Conservation (phyloP, 2,329 filamentous ascomycete genomes). For the Xylariaceae sp. region DNA sequence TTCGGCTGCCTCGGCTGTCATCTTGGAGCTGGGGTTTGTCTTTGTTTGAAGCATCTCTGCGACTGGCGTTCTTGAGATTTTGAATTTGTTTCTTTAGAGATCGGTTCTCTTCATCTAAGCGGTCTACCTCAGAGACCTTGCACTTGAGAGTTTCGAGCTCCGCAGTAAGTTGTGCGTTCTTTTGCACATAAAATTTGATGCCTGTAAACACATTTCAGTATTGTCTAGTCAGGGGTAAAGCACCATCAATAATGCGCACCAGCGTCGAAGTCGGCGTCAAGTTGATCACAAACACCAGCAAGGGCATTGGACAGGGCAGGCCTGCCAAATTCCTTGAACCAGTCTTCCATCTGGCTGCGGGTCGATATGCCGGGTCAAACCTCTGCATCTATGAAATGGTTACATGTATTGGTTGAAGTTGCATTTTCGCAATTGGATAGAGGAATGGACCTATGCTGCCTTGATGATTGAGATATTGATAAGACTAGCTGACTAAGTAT, state of each 20-base stretch:
- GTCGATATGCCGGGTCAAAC: background rate
- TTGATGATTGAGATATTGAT: too few species aligned
- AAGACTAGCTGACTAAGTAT: background rate
- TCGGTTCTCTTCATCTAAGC: conserved; percentile 47
- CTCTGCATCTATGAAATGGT: background rate
- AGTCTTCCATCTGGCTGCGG: conserved; percentile 31
- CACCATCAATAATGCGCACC: conserved; percentile 21
- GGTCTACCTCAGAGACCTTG: conserved; percentile 38
- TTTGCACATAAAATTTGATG: conserved; percentile 17
- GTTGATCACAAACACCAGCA: conserved; percentile 28
- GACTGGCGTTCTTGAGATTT: conserved; percentile 30
- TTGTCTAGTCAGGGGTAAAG: background rate
- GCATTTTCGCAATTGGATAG: background rate
- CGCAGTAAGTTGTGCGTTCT: conserved; percentile 31
- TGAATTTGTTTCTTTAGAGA: conserved; percentile 43
- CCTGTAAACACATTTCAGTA: conserved; percentile 17
- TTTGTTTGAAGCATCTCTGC: conserved; percentile 8
- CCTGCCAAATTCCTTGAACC: conserved; percentile 35
- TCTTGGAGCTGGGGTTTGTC: conserved; percentile 2
- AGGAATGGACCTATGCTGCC: too few species aligned
- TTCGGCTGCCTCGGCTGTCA: conserved; percentile 17
- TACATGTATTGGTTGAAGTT: background rate
- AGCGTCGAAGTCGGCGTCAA: conserved; percentile 30
- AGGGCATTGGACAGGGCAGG: conserved; percentile 35
- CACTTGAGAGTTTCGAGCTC: conserved; percentile 42